Evolutionary conservation across 2,329 filamentous ascomycete species (phyloP).

Genomic region (Trichoderma brevicompactum): DNA sequence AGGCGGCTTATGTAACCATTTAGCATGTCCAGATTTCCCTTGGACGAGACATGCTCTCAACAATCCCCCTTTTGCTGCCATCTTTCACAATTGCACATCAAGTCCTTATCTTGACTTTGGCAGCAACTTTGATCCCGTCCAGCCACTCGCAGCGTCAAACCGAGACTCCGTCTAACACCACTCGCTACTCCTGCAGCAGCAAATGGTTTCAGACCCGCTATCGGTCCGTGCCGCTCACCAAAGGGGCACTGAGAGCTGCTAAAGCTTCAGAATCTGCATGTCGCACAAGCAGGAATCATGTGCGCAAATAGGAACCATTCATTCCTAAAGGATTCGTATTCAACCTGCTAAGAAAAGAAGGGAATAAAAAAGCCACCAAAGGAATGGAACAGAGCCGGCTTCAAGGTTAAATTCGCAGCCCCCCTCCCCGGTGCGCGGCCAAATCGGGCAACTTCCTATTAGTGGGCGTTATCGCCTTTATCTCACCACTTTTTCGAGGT

Average conservation of each 20-base stretch:
- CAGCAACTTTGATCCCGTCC: neutral
- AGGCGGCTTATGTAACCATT: neutral
- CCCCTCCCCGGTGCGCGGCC: no score
- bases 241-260: neutral
- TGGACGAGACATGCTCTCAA: neutral
- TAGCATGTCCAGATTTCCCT: neutral
- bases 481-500: conserved; percentile 2
- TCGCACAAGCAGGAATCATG: neutral
- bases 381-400: neutral
- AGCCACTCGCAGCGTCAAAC: neutral
- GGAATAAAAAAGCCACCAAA: neutral
- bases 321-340: no score
- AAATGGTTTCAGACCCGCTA: conserved; percentile 17
- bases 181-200: neutral
- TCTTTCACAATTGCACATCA: neutral
- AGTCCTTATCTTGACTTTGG: neutral
- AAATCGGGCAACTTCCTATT: no score
- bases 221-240: conserved; percentile 23
- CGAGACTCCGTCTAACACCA: neutral
- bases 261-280: neutral
- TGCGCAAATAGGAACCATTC: neutral
- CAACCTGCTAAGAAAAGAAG: neutral
- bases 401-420: neutral
- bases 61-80: neutral
- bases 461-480: conserved; percentile 4